These are phyloP conservation scores for Kodamaea fukazawae DNA, from an alignment of 805 yeast genomes.

Conservation along the genomic window DNA sequence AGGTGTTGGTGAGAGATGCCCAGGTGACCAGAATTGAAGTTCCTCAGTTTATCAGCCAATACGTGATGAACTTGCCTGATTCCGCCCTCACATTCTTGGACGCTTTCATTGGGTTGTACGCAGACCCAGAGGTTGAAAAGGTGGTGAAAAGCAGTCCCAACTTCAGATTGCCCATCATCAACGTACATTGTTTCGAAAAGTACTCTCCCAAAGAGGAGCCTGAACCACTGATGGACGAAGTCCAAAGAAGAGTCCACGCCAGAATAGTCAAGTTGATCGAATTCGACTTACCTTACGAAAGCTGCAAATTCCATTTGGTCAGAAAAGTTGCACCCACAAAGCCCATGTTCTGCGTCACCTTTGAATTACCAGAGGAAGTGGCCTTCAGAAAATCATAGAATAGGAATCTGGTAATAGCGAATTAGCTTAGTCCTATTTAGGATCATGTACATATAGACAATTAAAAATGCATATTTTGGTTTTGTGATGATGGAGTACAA, in stretches of 20 bases:
- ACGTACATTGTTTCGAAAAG: conserved; percentile 92
- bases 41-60: conserved; percentile 63
- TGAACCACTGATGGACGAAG: conserved; percentile 66
- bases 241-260: conserved; percentile 64
- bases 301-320: conserved; percentile 71
- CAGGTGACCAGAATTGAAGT: conserved; percentile 29
- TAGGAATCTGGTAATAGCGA: no score
- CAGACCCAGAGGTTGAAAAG: conserved; percentile 36
- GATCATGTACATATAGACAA: no score
- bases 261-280: conserved; percentile 43
- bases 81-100: conserved; percentile 81
- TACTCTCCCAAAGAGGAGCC: conserved; percentile 65
- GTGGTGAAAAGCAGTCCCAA: conserved; percentile 38
- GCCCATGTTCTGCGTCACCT: conserved; percentile 90
- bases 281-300: conserved; percentile 46
- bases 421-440: no score
- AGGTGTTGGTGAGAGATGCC: conserved; percentile 15
- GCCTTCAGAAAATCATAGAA: conserved; percentile 46
- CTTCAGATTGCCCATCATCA: conserved; percentile 67
- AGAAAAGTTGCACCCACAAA: conserved; percentile 96
- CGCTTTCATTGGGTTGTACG: conserved; percentile 72
- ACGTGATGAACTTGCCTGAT: conserved; percentile 95
- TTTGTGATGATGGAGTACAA: no score
- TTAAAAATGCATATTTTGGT: no score
- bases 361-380: conserved; percentile 64